Evolutionary conservation across 1,284 basidiomycete genomes (phyloP).

Genomic region (Leucoagaricus sp.): DNA sequence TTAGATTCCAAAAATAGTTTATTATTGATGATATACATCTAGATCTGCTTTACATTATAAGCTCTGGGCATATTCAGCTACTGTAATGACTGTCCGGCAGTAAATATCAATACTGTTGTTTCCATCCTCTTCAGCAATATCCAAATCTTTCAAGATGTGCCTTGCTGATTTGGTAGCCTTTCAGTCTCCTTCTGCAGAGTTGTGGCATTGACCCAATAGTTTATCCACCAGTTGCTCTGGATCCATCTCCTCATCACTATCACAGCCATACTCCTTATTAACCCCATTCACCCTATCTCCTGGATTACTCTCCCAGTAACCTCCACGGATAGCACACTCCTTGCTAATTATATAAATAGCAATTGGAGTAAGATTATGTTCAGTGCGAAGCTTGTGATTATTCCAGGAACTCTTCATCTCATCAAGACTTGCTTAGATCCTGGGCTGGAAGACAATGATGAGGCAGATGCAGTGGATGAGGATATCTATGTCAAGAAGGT

Average conservation of each 20-base stretch:
- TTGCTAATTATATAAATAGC: slow-evolving; percentile 15
- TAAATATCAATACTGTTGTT: background rate
- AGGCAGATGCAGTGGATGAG: background rate
- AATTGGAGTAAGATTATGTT: background rate
- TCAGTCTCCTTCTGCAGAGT: background rate
- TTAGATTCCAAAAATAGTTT: too few species aligned
- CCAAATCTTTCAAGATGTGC: background rate
- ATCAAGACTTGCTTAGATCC: background rate
- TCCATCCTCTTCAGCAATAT: background rate
- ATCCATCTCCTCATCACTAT: too few species aligned
- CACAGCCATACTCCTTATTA: background rate
- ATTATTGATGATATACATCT: too few species aligned
- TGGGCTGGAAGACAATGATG: background rate
- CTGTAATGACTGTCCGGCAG: background rate
- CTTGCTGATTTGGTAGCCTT: background rate
- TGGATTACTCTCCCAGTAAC: slow-evolving; percentile 17
- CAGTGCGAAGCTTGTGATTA: slow-evolving; percentile 3
- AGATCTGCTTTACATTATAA: too few species aligned
- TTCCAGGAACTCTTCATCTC: background rate
- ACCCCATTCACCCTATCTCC: slow-evolving; percentile 9
- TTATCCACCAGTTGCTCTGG: background rate
- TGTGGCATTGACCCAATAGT: background rate
- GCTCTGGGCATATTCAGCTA: too few species aligned
- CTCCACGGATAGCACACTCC: slow-evolving; percentile 15
- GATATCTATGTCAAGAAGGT: background rate